Conservation (phyloP, 2,329 filamentous ascomycete genomes). For the Phialophora expanda region DNA sequence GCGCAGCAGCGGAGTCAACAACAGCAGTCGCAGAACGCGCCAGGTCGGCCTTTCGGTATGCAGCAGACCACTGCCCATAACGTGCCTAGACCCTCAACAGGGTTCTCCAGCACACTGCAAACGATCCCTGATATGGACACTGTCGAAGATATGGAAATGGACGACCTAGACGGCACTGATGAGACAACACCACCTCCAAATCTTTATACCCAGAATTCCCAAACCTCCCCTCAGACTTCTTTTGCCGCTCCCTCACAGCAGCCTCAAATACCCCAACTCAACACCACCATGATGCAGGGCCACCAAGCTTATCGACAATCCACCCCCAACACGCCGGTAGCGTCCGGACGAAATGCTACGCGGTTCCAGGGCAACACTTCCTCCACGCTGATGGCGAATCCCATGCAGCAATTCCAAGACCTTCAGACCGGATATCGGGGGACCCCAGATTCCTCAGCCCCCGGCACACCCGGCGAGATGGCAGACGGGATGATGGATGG, state of each 20-base stretch:
- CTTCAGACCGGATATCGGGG: slow-evolving; percentile 54
- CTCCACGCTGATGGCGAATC: slow-evolving; percentile 83
- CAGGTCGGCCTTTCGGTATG: slow-evolving; percentile 39
- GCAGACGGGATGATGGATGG: slow-evolving; percentile 73
- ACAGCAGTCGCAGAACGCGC: slow-evolving; percentile 36
- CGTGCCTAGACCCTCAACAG: slow-evolving; percentile 32
- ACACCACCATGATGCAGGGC: slow-evolving; percentile 75
- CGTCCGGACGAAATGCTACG: slow-evolving; percentile 61
- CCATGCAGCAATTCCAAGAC: slow-evolving; percentile 65
- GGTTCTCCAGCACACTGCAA: slow-evolving; percentile 40
- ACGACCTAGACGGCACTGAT: slow-evolving; percentile 66
- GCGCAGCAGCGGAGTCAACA: slow-evolving; percentile 51
- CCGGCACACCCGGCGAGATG: slow-evolving; percentile 73
- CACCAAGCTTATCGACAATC: slow-evolving; percentile 84
- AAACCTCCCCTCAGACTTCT: slow-evolving; percentile 69
- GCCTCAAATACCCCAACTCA: slow-evolving; percentile 69
- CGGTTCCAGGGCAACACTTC: slow-evolving; percentile 86
- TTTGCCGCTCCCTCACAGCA: slow-evolving; percentile 61
- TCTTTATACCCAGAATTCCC: slow-evolving; percentile 62
- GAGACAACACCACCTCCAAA: slow-evolving; percentile 43
- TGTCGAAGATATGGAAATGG: slow-evolving; percentile 92
- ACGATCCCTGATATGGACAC: slow-evolving; percentile 48
- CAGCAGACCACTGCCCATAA: slow-evolving; percentile 36
- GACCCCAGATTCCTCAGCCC: slow-evolving; percentile 70
- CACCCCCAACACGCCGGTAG: slow-evolving; percentile 81